phyloP scores from a whole-genome alignment of 2,329 filamentous ascomycete genomes.

The Pyricularia grisea region DNA sequence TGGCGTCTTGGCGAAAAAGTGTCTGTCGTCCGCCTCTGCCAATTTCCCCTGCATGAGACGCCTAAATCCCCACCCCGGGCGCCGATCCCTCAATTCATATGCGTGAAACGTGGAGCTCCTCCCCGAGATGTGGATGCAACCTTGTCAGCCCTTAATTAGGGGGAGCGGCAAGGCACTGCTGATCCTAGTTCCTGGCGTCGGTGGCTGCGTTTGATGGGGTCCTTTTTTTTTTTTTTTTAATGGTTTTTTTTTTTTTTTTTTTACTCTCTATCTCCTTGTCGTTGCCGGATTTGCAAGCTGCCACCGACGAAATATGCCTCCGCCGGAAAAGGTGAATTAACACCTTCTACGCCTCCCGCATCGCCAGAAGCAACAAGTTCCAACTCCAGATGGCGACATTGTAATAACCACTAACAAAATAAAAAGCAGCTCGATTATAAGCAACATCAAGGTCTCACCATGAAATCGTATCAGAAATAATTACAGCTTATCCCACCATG shows the following conservation, averaged over 20 bases:
- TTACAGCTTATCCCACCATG: background rate
- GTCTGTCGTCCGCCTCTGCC: background rate
- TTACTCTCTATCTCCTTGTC: too few relatives aligned
- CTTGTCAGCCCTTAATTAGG: background rate
- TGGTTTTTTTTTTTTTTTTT: too few relatives aligned
- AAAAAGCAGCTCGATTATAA: too few relatives aligned
- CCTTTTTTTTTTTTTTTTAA: background rate
- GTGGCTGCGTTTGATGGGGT: background rate
- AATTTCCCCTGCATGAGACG: slow-evolving; percentile 2
- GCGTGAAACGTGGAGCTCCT: slow-evolving; percentile 3
- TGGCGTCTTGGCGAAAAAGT: background rate
- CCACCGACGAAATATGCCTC: background rate
- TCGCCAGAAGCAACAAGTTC: background rate
- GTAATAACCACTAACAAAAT: background rate
- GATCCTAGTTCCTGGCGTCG: background rate
- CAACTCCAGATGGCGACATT: background rate
- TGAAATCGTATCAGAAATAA: background rate
- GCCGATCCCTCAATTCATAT: slow-evolving; percentile 1
- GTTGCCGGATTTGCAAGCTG: too few relatives aligned
- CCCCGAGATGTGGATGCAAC: background rate
- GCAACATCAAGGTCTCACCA: background rate
- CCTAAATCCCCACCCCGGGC: background rate
- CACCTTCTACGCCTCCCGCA: background rate
- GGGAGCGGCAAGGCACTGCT: background rate
- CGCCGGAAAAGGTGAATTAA: background rate